phyloP scores from a whole-genome alignment of 352 stramenopile genomes.

The Pythium phragmitis region DNA sequence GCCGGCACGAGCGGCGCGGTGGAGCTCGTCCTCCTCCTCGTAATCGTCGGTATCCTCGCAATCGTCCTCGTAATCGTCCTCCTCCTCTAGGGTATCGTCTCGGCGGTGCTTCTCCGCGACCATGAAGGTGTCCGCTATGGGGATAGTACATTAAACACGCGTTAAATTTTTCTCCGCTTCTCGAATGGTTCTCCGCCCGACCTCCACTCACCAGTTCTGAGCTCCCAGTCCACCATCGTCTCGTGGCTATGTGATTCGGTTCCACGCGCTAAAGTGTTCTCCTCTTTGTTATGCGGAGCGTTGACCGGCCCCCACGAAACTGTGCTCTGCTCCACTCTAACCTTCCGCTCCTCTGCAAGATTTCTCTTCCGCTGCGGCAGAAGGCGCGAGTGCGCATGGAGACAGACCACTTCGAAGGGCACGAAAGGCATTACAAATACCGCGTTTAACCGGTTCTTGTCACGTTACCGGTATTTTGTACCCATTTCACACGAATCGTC shows the following conservation, averaged over 20 bases:
- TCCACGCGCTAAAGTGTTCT: not conserved
- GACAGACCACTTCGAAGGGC: not conserved
- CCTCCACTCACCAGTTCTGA: not conserved
- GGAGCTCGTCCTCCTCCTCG: constrained; percentile 60
- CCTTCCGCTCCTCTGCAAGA: not conserved
- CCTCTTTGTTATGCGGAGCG: not conserved
- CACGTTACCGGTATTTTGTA: not conserved
- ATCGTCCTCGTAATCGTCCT: not conserved
- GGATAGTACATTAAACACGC: not conserved
- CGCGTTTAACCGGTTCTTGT: not conserved
- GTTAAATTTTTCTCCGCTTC: constrained; percentile 2
- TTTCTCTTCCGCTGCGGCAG: constrained; percentile 2
- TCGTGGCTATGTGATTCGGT: not conserved
- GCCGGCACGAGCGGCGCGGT: constrained; percentile 59
- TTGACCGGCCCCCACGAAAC: not conserved
- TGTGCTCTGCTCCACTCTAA: not conserved
- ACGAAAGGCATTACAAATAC: not conserved
- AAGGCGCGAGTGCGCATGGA: not conserved
- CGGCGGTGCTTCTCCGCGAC: not conserved
- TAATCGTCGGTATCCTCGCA: not conserved
- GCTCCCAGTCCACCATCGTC: not conserved
- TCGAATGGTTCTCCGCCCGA: not conserved
- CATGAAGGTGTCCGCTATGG: not conserved
- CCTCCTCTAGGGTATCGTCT: too few species aligned
- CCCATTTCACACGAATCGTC: not conserved